These are phyloP conservation scores for Helotiales sp. DNA, from an alignment of 2,329 filamentous ascomycete genomes.

Conservation along the genomic window DNA sequence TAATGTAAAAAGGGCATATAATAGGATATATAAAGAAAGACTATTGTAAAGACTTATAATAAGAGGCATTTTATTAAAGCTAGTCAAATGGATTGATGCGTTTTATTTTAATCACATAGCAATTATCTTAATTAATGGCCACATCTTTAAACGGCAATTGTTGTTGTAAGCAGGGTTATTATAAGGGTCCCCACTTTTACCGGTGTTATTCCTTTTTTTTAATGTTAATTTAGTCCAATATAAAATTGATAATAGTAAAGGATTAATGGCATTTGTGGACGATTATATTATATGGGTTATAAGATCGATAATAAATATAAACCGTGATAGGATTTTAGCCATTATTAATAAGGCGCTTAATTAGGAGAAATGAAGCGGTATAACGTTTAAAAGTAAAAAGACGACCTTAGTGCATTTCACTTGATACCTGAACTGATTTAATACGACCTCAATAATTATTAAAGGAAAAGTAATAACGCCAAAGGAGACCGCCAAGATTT, in stretches of 20 bases:
- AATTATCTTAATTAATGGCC: not conserved
- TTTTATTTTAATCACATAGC: not conserved
- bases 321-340: not conserved
- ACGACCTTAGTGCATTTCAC: not conserved
- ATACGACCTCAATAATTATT: not conserved
- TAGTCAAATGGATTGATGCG: not conserved
- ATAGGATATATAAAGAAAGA: not conserved
- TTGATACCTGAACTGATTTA: not conserved
- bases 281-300: not conserved
- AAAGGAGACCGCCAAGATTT: not conserved
- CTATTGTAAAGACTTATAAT: not conserved
- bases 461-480: not conserved
- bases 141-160: not conserved
- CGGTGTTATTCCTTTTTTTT: slow-evolving; percentile 45
- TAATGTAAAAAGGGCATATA: not conserved
- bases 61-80: not conserved
- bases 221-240: slow-evolving; percentile 28
- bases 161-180: slow-evolving; percentile 33
- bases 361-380: not conserved
- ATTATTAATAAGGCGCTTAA: not conserved
- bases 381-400: not conserved
- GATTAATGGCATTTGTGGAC: not conserved
- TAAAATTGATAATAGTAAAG: not conserved
- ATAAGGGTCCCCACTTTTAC: slow-evolving; percentile 45
- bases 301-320: not conserved